Evolutionary conservation across 805 yeast species (phyloP).

Genomic region (Candida odintsovae): DNA sequence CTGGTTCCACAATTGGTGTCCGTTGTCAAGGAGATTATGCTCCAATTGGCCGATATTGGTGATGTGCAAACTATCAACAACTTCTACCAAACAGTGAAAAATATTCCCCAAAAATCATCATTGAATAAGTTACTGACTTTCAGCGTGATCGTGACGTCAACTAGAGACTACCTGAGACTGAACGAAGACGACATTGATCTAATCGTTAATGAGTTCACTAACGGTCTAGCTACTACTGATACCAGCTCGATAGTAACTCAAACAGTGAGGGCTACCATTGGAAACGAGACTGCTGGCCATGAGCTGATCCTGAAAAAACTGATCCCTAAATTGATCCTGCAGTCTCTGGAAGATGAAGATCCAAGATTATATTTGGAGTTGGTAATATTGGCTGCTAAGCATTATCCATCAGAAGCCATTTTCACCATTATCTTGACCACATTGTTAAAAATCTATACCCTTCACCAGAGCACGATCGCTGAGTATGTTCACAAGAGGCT

Average conservation of each 20-base stretch:
- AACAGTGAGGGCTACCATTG: conserved; percentile 54
- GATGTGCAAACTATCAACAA: conserved; percentile 25
- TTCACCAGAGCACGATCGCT: conserved; percentile 19
- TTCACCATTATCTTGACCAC: conserved; percentile 33
- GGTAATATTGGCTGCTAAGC: conserved; percentile 15
- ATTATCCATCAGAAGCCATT: conserved; percentile 10
- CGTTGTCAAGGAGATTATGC: conserved; percentile 40
- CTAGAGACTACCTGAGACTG: conserved; percentile 29
- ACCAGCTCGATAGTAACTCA: conserved; percentile 43
- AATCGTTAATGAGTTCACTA: conserved; percentile 28
- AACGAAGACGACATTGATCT: conserved; percentile 31
- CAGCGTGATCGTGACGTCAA: conserved; percentile 38
- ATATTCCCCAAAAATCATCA: conserved; percentile 20
- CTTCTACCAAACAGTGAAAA: conserved; percentile 34
- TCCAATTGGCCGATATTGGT: conserved; percentile 27
- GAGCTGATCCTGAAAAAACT: conserved; percentile 36
- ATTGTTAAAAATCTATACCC: conserved; percentile 26
- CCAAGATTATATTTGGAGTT: conserved; percentile 28
- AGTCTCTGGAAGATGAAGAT: conserved; percentile 21
- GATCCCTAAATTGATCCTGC: conserved; percentile 38
- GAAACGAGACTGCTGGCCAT: conserved; percentile 25
- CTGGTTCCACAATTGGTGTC: conserved; percentile 49
- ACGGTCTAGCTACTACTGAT: conserved; percentile 31
- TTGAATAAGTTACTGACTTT: conserved; percentile 38
- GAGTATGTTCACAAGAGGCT: conserved; percentile 42